phyloP scores from a whole-genome alignment of 2,329 filamentous ascomycete species.

The Aureobasidium sp. region DNA sequence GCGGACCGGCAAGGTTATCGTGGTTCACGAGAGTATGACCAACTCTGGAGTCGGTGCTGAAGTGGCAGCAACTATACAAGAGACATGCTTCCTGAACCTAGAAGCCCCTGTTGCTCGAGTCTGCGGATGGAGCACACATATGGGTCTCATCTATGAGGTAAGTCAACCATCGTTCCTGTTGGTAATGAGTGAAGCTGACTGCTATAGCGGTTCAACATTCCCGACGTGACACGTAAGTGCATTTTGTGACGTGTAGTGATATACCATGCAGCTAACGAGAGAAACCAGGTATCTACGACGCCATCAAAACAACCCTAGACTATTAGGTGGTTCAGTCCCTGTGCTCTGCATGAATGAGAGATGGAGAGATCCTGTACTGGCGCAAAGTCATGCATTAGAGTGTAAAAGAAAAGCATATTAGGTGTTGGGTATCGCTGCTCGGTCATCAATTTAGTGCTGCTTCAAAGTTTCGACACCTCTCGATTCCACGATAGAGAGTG shows the following conservation, averaged over 20 bases:
- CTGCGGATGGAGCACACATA: conserved; percentile 83
- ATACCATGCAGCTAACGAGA: not conserved
- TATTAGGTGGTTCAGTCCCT: conserved; percentile 24
- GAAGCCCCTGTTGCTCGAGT: conserved; percentile 81
- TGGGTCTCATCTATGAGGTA: conserved; percentile 64
- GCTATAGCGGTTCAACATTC: conserved; percentile 48
- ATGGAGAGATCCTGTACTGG: too few species aligned
- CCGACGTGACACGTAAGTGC: conserved; percentile 76
- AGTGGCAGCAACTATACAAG: conserved; percentile 80
- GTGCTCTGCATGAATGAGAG: too few species aligned
- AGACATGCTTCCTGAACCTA: conserved; percentile 72
- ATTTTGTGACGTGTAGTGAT: not conserved
- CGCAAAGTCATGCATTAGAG: not conserved
- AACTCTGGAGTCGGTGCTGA: conserved; percentile 86
- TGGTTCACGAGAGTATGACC: conserved; percentile 88
- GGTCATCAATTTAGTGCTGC: not conserved
- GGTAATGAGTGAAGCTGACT: not conserved
- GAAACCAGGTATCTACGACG: conserved; percentile 36
- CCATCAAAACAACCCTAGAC: conserved; percentile 38
- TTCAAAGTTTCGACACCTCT: not conserved
- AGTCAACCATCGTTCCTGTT: not conserved
- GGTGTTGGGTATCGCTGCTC: not conserved
- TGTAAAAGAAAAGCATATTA: not conserved
- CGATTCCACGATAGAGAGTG: not conserved
- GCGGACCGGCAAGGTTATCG: conserved; percentile 77